A percentile compares a stretch with the other conserved stretches of the same genome.
Evolutionary conservation across 179 eudicot species (phyloP).

Genomic region (Beta corolliflora): DNA sequence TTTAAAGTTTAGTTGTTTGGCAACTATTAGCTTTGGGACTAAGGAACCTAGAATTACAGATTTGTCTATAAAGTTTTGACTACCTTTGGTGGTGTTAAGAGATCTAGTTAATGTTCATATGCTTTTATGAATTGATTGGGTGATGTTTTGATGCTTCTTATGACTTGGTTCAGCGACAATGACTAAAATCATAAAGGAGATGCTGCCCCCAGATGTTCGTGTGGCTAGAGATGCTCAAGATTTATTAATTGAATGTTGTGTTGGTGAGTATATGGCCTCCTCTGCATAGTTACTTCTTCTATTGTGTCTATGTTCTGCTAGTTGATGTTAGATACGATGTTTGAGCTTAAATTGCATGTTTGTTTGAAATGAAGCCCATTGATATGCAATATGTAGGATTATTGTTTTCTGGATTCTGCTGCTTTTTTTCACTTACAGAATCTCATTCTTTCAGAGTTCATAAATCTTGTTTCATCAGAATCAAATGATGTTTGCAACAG

Average conservation of each 20-base stretch:
- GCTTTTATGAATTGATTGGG: neutral
- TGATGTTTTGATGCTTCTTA: slow-evolving; percentile 17
- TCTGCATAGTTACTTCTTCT: too few species aligned
- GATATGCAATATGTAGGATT: neutral
- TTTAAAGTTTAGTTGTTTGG: neutral
- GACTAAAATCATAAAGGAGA: slow-evolving; percentile 97
- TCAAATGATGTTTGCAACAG: slow-evolving; percentile 95
- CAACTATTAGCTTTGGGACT: neutral
- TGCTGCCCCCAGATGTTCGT: slow-evolving; percentile 98
- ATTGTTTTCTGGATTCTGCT: neutral
- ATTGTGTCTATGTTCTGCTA: neutral
- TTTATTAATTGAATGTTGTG: slow-evolving; percentile 94
- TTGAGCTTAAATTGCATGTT: neutral
- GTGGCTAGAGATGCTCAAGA: slow-evolving; percentile 99
- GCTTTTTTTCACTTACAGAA: slow-evolving; percentile 6
- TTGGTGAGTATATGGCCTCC: slow-evolving; percentile 51
- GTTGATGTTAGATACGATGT: neutral
- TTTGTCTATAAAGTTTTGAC: neutral
- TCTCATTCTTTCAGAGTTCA: slow-evolving; percentile 62
- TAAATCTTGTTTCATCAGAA: slow-evolving; percentile 91
- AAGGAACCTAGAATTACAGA: too few species aligned
- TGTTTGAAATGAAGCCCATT: neutral
- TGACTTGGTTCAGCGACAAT: slow-evolving; percentile 72
- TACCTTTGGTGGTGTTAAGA: neutral
- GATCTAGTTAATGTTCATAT: neutral